Base-by-base conservation (phyloP, 257 asterid species). In the Plantago major region DNA sequence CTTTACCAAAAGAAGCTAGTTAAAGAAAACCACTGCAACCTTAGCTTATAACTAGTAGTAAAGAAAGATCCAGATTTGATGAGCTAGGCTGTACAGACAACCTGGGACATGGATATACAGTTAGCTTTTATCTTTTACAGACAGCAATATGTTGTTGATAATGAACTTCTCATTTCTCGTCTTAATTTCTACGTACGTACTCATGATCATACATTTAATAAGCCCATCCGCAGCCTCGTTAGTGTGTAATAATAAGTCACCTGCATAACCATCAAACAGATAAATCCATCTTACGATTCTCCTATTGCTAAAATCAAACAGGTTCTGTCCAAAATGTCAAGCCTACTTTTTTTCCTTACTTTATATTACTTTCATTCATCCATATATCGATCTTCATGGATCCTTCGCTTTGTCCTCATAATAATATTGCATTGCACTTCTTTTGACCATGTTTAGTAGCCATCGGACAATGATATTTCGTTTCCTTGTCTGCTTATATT, bases 201-300 rank as follows among this genome's bases (percentile, higher is more conserved):
- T 22, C 26, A 22, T 22, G 26, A 22, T 22, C 26, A 22, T 22
- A 22, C 26, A 22, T 22, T 22, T 22, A 22, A 22, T 22, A 22
- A 22, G 1, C 26, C 26, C 26, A 22, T 22, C 61, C 42, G 42
- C 52, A 47, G 40, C 60, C 50, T 15, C 7, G 16, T 15, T 58
- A 56, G 58, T 60, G 74, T 67, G 52, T 56, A 67, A 57, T 60
- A 66, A 50, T 68, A 77, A 73, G 62, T 47, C 57, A 46, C 33
- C 46, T 47, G 56, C 57, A 62, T 64, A 64, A 67, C 48, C 42
- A 67, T 58, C 50, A 67, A 66, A 58, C 55, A 60, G 18, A 67
- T 69, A 53, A 74, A 28, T 71, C 73, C 84, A 79, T 42, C 64
- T 65, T 55, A 62, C 42, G 72, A 79, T 79, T 57, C 84, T 76